Percentiles rank a stretch among this genome's conserved stretches.
Conservation (phyloP, 495 filamentous ascomycete genomes). For the Neohortaea acidophila region DNA sequence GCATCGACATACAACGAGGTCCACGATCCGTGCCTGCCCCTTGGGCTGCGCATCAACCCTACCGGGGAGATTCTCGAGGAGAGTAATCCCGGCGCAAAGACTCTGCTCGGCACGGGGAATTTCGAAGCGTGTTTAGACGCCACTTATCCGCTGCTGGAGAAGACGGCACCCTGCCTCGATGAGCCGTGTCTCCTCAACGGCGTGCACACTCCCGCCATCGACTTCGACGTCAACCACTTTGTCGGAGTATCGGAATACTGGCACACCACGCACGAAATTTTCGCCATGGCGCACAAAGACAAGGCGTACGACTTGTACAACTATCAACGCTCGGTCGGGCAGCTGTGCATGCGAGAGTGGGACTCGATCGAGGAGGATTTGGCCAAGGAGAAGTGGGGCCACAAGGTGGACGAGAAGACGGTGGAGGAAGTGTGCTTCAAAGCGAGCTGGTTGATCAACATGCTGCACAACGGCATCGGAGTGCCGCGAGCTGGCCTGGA, state of each 20-base stretch:
- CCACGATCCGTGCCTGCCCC: conserved; percentile 83
- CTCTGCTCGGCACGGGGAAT: conserved; percentile 63
- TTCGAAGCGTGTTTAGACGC: conserved; percentile 74
- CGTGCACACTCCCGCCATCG: conserved; percentile 83
- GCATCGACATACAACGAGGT: conserved; percentile 46
- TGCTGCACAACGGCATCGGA: conserved; percentile 90
- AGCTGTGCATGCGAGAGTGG: conserved; percentile 82
- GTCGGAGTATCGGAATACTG: conserved; percentile 97
- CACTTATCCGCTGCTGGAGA: conserved; percentile 77
- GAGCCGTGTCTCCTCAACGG: conserved; percentile 77
- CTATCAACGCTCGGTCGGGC: conserved; percentile 70
- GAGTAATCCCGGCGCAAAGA: conserved; percentile 24
- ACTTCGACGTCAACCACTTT: conserved; percentile 97
- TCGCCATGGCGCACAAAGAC: conserved; percentile 64
- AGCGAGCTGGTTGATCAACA: conserved; percentile 90
- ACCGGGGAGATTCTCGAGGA: conserved; percentile 30
- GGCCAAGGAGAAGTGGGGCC: conserved; percentile 50
- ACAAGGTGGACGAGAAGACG: conserved; percentile 57
- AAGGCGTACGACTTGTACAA: conserved; percentile 82
- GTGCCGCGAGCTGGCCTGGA: conserved; percentile 82
- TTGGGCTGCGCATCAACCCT: conserved; percentile 49
- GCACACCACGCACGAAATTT: conserved; percentile 95
- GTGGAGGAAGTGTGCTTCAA: conserved; percentile 92
- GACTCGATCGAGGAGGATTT: conserved; percentile 50
- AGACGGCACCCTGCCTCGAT: conserved; percentile 72